A percentile compares a stretch with the other conserved stretches of the same genome.
Evolutionary conservation across 139 green algal genomes (phyloP).

Genomic region (Chlamydomonas sp.): DNA sequence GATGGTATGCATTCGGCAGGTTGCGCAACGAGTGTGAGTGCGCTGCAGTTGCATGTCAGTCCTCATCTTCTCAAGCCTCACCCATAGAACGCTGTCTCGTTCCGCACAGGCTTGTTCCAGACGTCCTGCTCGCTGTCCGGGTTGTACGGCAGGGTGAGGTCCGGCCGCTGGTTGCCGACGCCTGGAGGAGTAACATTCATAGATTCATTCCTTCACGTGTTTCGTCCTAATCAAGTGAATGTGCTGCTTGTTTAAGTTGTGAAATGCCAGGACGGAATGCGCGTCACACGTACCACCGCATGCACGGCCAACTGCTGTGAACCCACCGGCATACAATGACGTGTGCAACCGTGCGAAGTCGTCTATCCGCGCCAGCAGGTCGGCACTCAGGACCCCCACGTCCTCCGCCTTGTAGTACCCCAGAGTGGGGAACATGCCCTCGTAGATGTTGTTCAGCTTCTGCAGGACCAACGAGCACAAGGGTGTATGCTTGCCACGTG

Average conservation of each 20-base stretch:
- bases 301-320: not conserved
- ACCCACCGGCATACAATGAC: not conserved
- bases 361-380: not conserved
- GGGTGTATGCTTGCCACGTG: no score
- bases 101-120: constrained; percentile 23
- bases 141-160: not conserved
- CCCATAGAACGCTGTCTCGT: constrained; percentile 21
- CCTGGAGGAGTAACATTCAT: not conserved
- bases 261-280: no score
- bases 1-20: no score
- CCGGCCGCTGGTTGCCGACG: not conserved
- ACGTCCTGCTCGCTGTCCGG: not conserved
- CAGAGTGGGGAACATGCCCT: not conserved
- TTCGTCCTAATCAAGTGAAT: no score
- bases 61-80: no score
- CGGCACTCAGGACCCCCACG: not conserved
- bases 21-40: not conserved
- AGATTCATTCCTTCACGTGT: no score
- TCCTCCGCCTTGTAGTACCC: not conserved
- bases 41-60: no score
- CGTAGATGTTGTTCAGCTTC: constrained; percentile 33
- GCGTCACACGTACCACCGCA: no score
- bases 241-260: no score
- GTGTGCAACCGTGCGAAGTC: not conserved
- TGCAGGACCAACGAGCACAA: not conserved